phyloP scores from a whole-genome alignment of 352 stramenopile species.

The Blastocystis sp. region DNA sequence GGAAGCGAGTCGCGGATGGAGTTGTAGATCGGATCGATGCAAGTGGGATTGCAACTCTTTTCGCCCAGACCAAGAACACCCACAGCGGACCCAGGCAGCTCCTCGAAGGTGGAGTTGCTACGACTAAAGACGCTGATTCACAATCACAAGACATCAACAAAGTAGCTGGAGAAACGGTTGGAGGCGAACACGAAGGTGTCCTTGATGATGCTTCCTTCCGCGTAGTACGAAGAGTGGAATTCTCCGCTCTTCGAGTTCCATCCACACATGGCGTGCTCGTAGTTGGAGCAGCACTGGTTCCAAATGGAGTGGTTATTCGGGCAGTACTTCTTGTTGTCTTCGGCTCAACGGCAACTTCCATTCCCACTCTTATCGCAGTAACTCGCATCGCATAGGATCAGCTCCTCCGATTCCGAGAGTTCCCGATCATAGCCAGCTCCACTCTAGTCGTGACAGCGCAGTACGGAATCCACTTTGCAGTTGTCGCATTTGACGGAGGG shows the following conservation, averaged over 20 bases:
- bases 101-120: conserved; percentile 59
- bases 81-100: conserved; percentile 17
- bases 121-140: not conserved
- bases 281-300: conserved; percentile 40
- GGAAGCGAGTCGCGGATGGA: conserved; percentile 16
- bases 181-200: conserved; percentile 39
- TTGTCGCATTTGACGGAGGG: conserved; percentile 38
- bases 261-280: conserved; percentile 47
- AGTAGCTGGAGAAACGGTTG: conserved; percentile 42
- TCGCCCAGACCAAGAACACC: conserved; percentile 41
- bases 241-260: conserved; percentile 20
- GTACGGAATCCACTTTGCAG: conserved; percentile 29
- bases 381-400: not conserved
- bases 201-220: conserved; percentile 37
- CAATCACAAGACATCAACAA: conserved; percentile 54
- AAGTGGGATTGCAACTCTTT: conserved; percentile 61
- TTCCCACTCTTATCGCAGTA: conserved; percentile 46
- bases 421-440: conserved; percentile 49
- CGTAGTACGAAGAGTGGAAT: conserved; percentile 50
- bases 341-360: not conserved
- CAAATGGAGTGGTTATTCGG: conserved; percentile 16
- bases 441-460: not conserved
- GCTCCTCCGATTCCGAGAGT: conserved; percentile 40
- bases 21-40: conserved; percentile 68
- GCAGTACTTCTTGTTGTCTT: conserved; percentile 41